These are phyloP conservation scores for Cardiospermum halicacabum DNA, from an alignment of 345 rosid genomes.

Conservation along the genomic window DNA sequence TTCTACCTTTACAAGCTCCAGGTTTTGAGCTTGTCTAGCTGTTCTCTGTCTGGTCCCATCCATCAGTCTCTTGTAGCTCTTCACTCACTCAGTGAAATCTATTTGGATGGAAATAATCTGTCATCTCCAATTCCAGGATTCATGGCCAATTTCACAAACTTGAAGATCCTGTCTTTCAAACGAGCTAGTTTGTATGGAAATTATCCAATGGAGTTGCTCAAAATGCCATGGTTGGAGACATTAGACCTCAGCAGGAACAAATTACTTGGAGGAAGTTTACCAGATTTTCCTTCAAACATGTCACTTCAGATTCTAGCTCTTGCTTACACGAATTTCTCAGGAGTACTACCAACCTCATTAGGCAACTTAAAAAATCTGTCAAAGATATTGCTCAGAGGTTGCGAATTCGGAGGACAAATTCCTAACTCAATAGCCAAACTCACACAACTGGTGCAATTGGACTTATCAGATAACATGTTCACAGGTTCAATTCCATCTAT, in stretches of 20 bases:
- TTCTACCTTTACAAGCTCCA: slow-evolving; percentile 23
- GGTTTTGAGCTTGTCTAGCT: slow-evolving; percentile 36
- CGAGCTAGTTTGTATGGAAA: background rate
- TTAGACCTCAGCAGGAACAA: slow-evolving; percentile 20
- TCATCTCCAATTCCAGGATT: slow-evolving; percentile 24
- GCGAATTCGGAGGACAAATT: slow-evolving; percentile 21
- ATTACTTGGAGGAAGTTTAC: slow-evolving; percentile 20
- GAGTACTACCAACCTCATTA: slow-evolving; percentile 19
- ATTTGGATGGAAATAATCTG: slow-evolving; percentile 13
- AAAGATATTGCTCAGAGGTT: background rate
- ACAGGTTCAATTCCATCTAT: slow-evolving; percentile 32
- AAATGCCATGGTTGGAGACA: slow-evolving; percentile 12
- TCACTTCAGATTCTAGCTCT: slow-evolving; percentile 29
- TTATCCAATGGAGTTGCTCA: slow-evolving; percentile 22
- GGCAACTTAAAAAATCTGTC: slow-evolving; percentile 24
- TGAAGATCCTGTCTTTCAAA: slow-evolving; percentile 15
- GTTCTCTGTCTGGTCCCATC: slow-evolving; percentile 29
- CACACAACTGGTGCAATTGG: slow-evolving; percentile 17
- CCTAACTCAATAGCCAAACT: slow-evolving; percentile 22
- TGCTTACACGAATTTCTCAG: slow-evolving; percentile 20
- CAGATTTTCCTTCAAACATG: background rate
- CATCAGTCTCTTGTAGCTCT: slow-evolving; percentile 19
- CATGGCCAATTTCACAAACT: slow-evolving; percentile 18
- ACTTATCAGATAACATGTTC: slow-evolving; percentile 28
- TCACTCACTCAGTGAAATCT: slow-evolving; percentile 22